Base-by-base conservation (phyloP, 176 grass and related monocot species). In the Musa schizocarpa region DNA sequence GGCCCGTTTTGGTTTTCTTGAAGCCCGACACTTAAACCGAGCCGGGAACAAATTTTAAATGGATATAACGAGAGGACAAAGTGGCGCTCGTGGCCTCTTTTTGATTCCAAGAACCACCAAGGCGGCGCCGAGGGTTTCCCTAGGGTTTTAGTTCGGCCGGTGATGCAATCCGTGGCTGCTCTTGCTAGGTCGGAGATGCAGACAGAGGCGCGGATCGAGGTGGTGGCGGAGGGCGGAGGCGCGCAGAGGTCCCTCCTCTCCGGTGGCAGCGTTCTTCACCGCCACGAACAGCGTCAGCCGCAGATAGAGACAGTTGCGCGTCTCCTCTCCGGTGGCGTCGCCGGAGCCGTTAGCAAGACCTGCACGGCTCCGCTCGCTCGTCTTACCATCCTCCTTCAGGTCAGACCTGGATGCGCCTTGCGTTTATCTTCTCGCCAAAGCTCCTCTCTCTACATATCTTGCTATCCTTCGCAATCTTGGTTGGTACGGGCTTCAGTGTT, bases 321-420 rank as follows among this genome's bases (percentile, higher is more conserved):
- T 52, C 90, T 98, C 57, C 84, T 98, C 6, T 82, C 94, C 14
- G 94, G 94, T 9, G 94, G 94, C 19, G 84, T 97, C 9, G 94
- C 94, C 2, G 94, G 94, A 50, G 90, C 90, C 16, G 78, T 98
- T 20, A 98, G 90, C 88, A 98, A 98, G 88, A 98, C 94, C 51
- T 98, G 94, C 84, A 98, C 94, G 12, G 94, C 94, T 53, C 94
- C 90, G 50, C 90, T 98, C 11, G 88, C 86, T 7, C 90, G 94
- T 49, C 88, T 98, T n/a, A 98, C 94, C 50, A 98, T 98, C 71
- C 88, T 98, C 50, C 89, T 93, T 71, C 90, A 97, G 93, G 93
- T 97, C 3, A 16, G 17, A 50, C 1, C 43, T 69, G 14, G 4
- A n/a, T 17, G 3, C 1, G 6, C 19, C 6, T 43, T 10, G 24